Evolutionary conservation across 768 basidiomycete species (phyloP).

Genomic region (Pholiota molesta): DNA sequence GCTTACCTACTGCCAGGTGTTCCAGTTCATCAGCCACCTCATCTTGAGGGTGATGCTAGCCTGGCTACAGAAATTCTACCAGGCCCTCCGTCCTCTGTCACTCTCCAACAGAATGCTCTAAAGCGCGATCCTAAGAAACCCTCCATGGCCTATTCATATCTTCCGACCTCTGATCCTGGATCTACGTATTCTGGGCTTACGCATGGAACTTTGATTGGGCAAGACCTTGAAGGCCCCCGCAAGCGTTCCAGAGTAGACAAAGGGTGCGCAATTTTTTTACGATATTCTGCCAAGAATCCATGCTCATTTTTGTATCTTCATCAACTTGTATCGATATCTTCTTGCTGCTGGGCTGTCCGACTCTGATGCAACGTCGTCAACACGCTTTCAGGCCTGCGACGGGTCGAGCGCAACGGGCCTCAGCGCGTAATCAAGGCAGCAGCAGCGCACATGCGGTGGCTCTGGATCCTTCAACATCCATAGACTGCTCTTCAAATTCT

Average conservation of each 20-base stretch:
- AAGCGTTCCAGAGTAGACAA: constrained; percentile 77
- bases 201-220: constrained; percentile 64
- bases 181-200: constrained; percentile 84
- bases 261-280: constrained; percentile 51
- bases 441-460: constrained; percentile 36
- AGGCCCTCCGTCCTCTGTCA: constrained; percentile 77
- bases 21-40: constrained; percentile 72
- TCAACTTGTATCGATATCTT: constrained; percentile 16
- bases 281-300: constrained; percentile 11
- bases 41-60: constrained; percentile 80
- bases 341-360: constrained; percentile 25
- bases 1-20: constrained; percentile 76
- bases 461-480: constrained; percentile 34
- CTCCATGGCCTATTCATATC: constrained; percentile 69
- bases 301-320: constrained; percentile 23
- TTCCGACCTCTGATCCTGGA: constrained; percentile 84
- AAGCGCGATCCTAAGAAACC: constrained; percentile 86
- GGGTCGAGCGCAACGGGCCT: constrained; percentile 74
- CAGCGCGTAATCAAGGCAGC: constrained; percentile 65
- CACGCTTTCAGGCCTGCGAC: constrained; percentile 48
- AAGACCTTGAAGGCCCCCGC: constrained; percentile 67
- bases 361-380: constrained; percentile 28
- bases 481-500: constrained; percentile 41
- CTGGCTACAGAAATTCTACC: constrained; percentile 91
- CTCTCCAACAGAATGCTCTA: constrained; percentile 68